Conservation (phyloP, 805 yeast species). For the Candida saitoana region DNA sequence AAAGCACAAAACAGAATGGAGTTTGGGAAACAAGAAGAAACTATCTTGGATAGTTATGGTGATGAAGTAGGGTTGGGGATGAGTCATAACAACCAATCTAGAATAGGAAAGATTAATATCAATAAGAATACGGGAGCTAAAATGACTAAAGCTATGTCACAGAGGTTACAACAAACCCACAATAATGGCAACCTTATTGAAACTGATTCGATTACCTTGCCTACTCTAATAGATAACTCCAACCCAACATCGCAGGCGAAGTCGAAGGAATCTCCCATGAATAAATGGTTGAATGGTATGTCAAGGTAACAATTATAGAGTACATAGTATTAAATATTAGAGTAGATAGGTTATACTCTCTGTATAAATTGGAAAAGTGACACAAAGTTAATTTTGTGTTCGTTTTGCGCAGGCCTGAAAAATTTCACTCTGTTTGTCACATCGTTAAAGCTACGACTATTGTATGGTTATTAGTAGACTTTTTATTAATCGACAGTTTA, state of each 20-base stretch:
- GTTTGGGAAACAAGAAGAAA: slow-evolving; percentile 72
- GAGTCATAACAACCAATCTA: slow-evolving; percentile 36
- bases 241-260: not conserved
- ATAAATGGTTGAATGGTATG: slow-evolving; percentile 20
- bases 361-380: no score
- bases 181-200: slow-evolving; percentile 5
- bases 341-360: no score
- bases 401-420: not conserved
- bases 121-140: slow-evolving; percentile 51
- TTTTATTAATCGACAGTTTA: slow-evolving; percentile 10
- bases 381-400: not conserved
- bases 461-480: slow-evolving; percentile 16
- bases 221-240: slow-evolving; percentile 1
- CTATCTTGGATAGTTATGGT: slow-evolving; percentile 61
- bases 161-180: slow-evolving; percentile 32
- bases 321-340: no score
- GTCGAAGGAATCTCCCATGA: slow-evolving; percentile 1
- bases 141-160: slow-evolving; percentile 58
- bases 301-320: not conserved
- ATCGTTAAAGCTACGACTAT: not conserved
- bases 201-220: slow-evolving; percentile 14
- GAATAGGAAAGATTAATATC: slow-evolving; percentile 25
- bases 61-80: slow-evolving; percentile 83
- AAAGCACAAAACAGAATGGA: slow-evolving; percentile 81
- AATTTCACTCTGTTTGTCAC: not conserved